Evolutionary conservation across 2,329 filamentous ascomycete genomes (phyloP).

Genomic region (Mollisiaceae sp.): DNA sequence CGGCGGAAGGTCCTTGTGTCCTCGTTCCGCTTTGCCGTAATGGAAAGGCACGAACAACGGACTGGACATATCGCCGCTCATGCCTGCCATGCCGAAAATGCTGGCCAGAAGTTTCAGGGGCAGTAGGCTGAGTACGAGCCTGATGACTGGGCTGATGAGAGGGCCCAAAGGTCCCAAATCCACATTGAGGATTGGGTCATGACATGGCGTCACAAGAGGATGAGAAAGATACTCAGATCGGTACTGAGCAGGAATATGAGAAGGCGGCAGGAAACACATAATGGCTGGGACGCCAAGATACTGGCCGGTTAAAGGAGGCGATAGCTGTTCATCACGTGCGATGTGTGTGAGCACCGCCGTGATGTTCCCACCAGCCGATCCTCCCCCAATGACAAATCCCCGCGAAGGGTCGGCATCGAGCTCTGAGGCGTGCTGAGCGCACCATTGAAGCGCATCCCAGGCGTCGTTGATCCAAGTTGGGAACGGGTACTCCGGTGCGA

Average conservation of each 20-base stretch:
- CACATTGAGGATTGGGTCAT: too few relatives aligned
- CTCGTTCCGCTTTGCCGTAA: not conserved
- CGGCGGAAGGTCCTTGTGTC: not conserved
- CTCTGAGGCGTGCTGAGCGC: not conserved
- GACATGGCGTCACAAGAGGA: not conserved
- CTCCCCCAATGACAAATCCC: conserved; percentile 55
- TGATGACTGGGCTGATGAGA: conserved; percentile 14
- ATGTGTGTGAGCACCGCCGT: conserved; percentile 47
- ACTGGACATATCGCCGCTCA: not conserved
- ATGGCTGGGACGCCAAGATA: conserved; percentile 48
- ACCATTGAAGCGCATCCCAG: conserved; percentile 57
- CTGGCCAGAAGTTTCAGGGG: too few relatives aligned
- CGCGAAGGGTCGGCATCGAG: conserved; percentile 48
- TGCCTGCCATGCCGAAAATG: too few relatives aligned
- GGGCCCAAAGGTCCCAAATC: not conserved
- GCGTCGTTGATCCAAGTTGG: conserved; percentile 60
- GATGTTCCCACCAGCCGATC: conserved; percentile 52
- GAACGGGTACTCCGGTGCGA: conserved; percentile 60
- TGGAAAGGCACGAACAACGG: not conserved
- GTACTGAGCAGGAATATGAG: not conserved
- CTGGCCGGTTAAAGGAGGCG: conserved; percentile 51
- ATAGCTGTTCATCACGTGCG: conserved; percentile 47
- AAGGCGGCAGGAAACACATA: not conserved
- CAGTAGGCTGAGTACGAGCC: too few relatives aligned
- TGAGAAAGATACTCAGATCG: conserved; percentile 1